Evolutionary conservation across 768 basidiomycete genomes (phyloP), one percentile per base, ranked within the genome.

Genomic region (Dendrothele bispora): DNA sequence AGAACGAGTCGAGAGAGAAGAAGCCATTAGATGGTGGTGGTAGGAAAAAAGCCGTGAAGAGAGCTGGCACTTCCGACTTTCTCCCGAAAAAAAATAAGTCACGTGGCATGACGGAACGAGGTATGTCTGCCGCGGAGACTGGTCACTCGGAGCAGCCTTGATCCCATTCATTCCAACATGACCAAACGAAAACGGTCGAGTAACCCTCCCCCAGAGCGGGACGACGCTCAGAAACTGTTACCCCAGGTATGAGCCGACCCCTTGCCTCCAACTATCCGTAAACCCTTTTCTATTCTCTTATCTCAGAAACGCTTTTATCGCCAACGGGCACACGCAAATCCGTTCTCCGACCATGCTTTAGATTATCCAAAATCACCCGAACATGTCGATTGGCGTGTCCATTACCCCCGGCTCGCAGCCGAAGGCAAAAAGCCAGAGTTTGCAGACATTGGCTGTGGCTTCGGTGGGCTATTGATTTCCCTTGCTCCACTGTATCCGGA

Each of bases 391-490:
- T 97, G 95, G 95, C 65, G 73, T 10, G 64, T 67, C 18, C 91
- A 94, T 66, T 98, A 84, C 68, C 95, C 95, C 0, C 75, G 81
- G 24, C 88, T 83, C 62, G 64, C 71, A 25, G 66, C 61, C 20
- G 63, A 75, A 27, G 74, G 74, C 34, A 88, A 88, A 60, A 68
- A 71, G 8, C 95, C 97, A 37, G 92, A 95, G 67, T 97, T 94
- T 60, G 97, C 92, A 3, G 97, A 99, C 66, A 83, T 99, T 28
- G 97, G 97, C 0, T 99, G 97, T 64, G 97, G 97, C 35, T 99
- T 98, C 59, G 97, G 97, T 12, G 97, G 97, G 14, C 80, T 99
- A 32, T 73, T 95, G 50, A 88, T 95, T 55, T 70, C 88, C 4
- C 81, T 99, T 14, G 91, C 94, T 0, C 93, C 94, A 5, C 70